Evolutionary conservation across 2,329 filamentous ascomycete genomes (phyloP).

Genomic region (Fusarium brevicatenulatum): DNA sequence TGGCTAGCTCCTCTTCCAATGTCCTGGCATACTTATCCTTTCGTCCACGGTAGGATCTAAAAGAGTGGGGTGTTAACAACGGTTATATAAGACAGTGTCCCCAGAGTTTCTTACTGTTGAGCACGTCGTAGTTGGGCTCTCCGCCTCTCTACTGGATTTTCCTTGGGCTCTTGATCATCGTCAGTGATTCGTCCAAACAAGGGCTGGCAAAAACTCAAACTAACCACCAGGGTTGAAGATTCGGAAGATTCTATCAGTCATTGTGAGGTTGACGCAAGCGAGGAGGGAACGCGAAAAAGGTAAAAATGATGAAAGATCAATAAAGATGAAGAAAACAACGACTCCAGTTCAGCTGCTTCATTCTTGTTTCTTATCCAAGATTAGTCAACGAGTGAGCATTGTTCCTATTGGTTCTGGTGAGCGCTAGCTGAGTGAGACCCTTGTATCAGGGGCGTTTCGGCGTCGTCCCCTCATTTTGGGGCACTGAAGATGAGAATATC

Average conservation of each 20-base stretch:
- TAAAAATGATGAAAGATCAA: slow-evolving; percentile 16
- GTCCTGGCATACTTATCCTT: slow-evolving; percentile 24
- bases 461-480: background rate
- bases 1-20: slow-evolving; percentile 21
- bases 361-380: background rate
- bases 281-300: background rate
- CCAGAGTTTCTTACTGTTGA: slow-evolving; percentile 7
- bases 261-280: background rate
- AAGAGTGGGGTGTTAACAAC: background rate
- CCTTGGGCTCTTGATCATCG: slow-evolving; percentile 16
- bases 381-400: slow-evolving; percentile 11
- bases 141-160: slow-evolving; percentile 24
- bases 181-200: background rate
- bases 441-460: slow-evolving; percentile 8
- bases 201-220: background rate
- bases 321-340: background rate
- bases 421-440: slow-evolving; percentile 1
- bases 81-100: background rate
- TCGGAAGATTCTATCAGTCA: slow-evolving; percentile 45
- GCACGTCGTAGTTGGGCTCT: slow-evolving; percentile 26
- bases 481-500: slow-evolving; percentile 18
- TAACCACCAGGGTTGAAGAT: slow-evolving; percentile 49
- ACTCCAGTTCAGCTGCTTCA: background rate
- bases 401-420: background rate
- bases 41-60: slow-evolving; percentile 25